Conservation (phyloP, 2,329 filamentous ascomycete species). For the Pseudogymnoascus sp. region DNA sequence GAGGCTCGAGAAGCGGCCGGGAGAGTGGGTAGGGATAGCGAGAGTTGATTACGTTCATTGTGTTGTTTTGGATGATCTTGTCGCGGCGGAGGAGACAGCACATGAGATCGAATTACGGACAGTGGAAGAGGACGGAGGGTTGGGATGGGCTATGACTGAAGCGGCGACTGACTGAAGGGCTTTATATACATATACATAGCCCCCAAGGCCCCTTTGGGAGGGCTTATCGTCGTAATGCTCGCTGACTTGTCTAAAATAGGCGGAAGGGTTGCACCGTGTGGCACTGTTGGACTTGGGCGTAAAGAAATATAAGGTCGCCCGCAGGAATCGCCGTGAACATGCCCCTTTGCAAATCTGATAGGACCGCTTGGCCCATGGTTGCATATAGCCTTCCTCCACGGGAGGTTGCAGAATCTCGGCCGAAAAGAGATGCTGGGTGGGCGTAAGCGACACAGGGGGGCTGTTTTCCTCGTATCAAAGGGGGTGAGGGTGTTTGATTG, state of each 20-base stretch:
- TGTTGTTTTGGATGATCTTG: slow-evolving; percentile 2
- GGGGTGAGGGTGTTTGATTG: background rate
- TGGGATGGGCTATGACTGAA: background rate
- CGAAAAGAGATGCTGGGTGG: background rate
- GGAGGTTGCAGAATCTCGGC: background rate
- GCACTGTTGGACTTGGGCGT: background rate
- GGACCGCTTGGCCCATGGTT: background rate
- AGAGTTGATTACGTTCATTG: slow-evolving; percentile 9
- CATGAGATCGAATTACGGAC: background rate
- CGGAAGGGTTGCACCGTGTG: slow-evolving; percentile 5
- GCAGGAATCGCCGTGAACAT: background rate
- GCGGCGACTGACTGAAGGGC: background rate
- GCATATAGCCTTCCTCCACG: background rate
- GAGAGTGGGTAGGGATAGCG: slow-evolving; percentile 3
- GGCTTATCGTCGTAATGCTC: slow-evolving; percentile 4
- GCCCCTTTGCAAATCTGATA: background rate
- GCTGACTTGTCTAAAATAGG: slow-evolving; percentile 2
- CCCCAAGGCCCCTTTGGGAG: background rate
- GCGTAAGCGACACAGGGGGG: background rate
- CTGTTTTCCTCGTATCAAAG: background rate
- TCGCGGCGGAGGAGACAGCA: background rate
- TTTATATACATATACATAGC: slow-evolving; percentile 1
- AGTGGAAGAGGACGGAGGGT: background rate
- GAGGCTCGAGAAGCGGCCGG: background rate
- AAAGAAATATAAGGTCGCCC: background rate